These are phyloP conservation scores for Anaeromyces robustus DNA, from an alignment of 192 early-diverging fungal genomes.

Conservation along the genomic window DNA sequence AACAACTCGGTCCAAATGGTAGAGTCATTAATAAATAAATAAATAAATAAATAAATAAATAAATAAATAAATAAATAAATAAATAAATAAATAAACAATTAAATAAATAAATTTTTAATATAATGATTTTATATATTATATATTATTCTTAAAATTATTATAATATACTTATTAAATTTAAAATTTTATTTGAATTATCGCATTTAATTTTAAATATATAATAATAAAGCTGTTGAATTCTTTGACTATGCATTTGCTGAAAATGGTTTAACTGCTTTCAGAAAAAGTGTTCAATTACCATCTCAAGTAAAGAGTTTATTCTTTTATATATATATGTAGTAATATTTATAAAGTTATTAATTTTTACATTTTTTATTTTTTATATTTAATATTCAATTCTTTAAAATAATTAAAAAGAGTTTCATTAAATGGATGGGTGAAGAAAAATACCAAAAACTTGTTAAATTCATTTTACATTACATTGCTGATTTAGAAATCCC, in stretches of 20 bases:
- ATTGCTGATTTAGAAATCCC: conserved; percentile 90
- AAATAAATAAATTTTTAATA: too few species aligned
- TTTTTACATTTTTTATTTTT: background rate
- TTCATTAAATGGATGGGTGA: conserved; percentile 87
- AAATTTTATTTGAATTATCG: too few species aligned
- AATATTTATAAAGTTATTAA: background rate
- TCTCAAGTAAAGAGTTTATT: too few species aligned
- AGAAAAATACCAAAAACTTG: conserved; percentile 77
- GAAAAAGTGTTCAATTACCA: conserved; percentile 47
- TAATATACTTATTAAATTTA: too few species aligned
- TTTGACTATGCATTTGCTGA: conserved; percentile 97
- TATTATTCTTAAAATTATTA: too few species aligned
- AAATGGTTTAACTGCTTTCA: conserved; percentile 92
- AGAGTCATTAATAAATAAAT: background rate
- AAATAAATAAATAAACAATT: too few species aligned
- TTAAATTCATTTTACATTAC: conserved; percentile 84
- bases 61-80: too few species aligned
- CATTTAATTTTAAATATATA: too few species aligned
- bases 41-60: too few species aligned
- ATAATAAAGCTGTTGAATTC: conserved; percentile 41
- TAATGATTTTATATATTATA: too few species aligned
- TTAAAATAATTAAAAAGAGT: conserved; percentile 32
- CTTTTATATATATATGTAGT: too few species aligned
- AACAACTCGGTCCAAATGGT: conserved; percentile 82
- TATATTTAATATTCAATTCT: background rate